Evolutionary conservation across 768 basidiomycete genomes (phyloP).

Genomic region (Termitomyces sp.): DNA sequence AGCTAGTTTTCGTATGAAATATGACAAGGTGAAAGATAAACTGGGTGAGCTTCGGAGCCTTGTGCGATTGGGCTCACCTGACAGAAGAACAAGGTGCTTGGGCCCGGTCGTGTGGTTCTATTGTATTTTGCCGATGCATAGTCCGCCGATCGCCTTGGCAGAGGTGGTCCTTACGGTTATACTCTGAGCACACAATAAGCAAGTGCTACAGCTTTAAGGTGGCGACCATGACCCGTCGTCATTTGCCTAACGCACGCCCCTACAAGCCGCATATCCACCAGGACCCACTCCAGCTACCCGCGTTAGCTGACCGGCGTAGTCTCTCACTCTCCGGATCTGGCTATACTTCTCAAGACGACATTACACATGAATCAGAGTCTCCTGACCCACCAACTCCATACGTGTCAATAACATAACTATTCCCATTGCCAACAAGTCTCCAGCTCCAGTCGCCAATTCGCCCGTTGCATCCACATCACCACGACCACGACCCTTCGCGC

Average conservation of each 20-base stretch:
- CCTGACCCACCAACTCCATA: constrained; percentile 15
- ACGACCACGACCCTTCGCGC: constrained; percentile 4
- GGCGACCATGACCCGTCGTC: background rate
- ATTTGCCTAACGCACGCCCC: background rate
- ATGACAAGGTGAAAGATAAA: background rate
- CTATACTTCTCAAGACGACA: constrained; percentile 9
- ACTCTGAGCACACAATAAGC: constrained; percentile 5
- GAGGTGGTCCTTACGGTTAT: background rate
- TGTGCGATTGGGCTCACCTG: constrained; percentile 2
- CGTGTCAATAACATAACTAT: constrained; percentile 2
- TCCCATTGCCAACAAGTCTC: constrained; percentile 4
- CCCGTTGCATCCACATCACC: background rate
- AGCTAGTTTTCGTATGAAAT: background rate
- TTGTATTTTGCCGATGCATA: constrained; percentile 3
- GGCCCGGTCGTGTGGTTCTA: constrained; percentile 4
- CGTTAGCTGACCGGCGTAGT: background rate
- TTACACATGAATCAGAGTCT: constrained; percentile 20
- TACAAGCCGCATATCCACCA: background rate
- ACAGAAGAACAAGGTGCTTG: constrained; percentile 11
- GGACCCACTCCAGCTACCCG: background rate
- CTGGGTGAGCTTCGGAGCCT: background rate
- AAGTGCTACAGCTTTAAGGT: background rate
- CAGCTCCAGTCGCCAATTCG: background rate
- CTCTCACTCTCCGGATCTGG: constrained; percentile 6
- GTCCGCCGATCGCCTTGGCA: constrained; percentile 1